phyloP scores from a whole-genome alignment of 371 early-diverging fungal species.

The Saksenaea oblongispora region DNA sequence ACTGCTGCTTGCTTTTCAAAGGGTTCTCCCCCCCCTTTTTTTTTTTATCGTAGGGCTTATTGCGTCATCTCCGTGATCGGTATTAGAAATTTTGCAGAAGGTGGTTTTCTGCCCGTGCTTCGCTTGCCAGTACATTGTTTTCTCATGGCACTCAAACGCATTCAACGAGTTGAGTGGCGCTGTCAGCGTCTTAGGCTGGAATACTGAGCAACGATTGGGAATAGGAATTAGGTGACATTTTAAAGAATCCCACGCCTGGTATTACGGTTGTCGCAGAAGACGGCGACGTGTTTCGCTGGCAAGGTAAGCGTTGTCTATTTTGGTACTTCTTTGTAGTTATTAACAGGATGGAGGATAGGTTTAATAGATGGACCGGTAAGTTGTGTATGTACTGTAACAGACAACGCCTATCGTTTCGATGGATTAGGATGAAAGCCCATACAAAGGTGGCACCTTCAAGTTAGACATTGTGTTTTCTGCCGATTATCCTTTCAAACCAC shows the following conservation, averaged over 20 bases:
- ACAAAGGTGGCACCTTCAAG: conserved; percentile 83
- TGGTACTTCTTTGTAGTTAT: background rate
- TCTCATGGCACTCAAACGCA: conserved; percentile 50
- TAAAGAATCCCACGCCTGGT: conserved; percentile 65
- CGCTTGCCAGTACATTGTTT: background rate
- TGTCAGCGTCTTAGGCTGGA: background rate
- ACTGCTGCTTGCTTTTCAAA: no score
- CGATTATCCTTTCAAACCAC: conserved; percentile 95
- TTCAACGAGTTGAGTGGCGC: conserved; percentile 34
- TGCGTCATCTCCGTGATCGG: no score
- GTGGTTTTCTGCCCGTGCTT: background rate
- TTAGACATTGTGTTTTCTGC: conserved; percentile 79
- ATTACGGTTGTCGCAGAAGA: conserved; percentile 70
- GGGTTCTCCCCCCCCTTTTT: no score
- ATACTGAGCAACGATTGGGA: background rate
- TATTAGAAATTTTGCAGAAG: no score
- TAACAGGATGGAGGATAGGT: conserved; percentile 14
- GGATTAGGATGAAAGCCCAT: conserved; percentile 64
- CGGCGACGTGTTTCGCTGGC: conserved; percentile 77
- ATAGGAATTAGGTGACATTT: conserved; percentile 74
- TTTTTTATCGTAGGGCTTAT: no score
- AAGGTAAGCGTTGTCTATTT: conserved; percentile 44
- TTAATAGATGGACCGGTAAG: conserved; percentile 43
- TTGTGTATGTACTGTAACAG: background rate
- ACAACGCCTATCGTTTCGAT: no score